Evolutionary conservation across 176 grass and related monocot genomes (phyloP).

Genomic region (Zea mays): Zm-B73-REFERENCE-NAM-5.0 NC_050100.1:221963001-221963500

Average conservation of each 20-base stretch:
- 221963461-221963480: conserved; percentile 66
- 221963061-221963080: conserved; percentile 19
- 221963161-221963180: conserved; percentile 92
- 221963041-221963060: conserved; percentile 25
- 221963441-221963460: conserved; percentile 11
- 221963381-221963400: conserved; percentile 7
- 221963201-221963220: conserved; percentile 55
- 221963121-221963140: conserved; percentile 58
- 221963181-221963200: conserved; percentile 79
- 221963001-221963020: conserved; percentile 84
- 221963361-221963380: neutral
- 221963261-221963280: neutral
- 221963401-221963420: neutral
- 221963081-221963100: neutral
- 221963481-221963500: conserved; percentile 66
- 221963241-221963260: neutral
- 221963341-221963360: neutral
- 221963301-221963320: neutral
- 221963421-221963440: neutral
- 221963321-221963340: neutral
- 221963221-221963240: conserved; percentile 11
- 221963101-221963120: conserved; percentile 1
- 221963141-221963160: conserved; percentile 73
- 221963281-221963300: neutral
- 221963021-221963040: conserved; percentile 88